These are phyloP conservation scores for Guadua angustifolia DNA, from an alignment of 176 grass and related monocot species.

Conservation along the genomic window DNA sequence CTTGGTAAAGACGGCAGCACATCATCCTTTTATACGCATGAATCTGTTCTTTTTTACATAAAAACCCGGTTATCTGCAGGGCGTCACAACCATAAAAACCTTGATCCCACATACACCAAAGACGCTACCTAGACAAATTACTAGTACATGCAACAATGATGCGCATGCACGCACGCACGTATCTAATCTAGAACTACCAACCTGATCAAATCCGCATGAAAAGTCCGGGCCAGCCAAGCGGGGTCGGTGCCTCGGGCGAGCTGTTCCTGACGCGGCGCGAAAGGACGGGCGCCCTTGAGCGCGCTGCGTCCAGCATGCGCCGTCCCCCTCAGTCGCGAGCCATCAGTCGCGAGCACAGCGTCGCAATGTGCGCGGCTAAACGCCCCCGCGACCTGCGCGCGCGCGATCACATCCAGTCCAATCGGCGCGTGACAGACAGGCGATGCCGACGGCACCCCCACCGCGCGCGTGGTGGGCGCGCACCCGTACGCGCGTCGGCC, in stretches of 20 bases:
- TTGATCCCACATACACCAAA: neutral
- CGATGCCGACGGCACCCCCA: neutral
- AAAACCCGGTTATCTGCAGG: neutral
- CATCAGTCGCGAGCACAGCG: neutral
- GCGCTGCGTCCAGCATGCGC: neutral
- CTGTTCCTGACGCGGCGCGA: neutral
- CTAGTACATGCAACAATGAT: neutral
- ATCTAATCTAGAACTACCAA: neutral
- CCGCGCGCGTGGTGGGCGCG: neutral
- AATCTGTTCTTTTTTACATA: neutral
- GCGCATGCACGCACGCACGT: neutral
- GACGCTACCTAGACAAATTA: neutral
- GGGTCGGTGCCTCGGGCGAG: neutral
- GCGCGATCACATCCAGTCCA: neutral
- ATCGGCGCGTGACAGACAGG: neutral
- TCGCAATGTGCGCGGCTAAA: neutral
- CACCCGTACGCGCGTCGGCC: no score
- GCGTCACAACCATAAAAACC: neutral
- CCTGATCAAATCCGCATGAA: neutral
- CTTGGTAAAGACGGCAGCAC: neutral
- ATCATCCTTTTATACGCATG: neutral
- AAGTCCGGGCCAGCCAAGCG: neutral
- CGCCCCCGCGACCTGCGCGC: neutral
- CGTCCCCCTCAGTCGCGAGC: neutral
- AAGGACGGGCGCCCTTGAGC: neutral